Evolutionary conservation across 1,284 basidiomycete genomes (phyloP).

Genomic region (Gomphus bonarii): DNA sequence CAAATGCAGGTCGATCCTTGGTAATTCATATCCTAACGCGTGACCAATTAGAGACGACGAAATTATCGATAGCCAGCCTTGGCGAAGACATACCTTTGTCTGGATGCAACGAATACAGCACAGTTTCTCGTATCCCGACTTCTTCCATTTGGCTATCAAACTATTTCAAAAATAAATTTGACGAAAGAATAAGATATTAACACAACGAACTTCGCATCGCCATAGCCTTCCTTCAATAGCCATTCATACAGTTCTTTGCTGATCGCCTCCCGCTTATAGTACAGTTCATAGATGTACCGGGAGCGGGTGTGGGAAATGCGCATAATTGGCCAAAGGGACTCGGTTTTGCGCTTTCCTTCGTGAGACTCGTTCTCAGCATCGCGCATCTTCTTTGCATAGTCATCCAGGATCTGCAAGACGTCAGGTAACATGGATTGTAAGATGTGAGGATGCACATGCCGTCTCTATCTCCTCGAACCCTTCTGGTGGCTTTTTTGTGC

Average conservation of each 20-base stretch:
- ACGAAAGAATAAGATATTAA: neutral
- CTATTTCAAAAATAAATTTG: slow-evolving; percentile 31
- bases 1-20: slow-evolving; percentile 99
- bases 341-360: slow-evolving; percentile 95
- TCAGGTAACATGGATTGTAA: neutral
- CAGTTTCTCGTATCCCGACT: slow-evolving; percentile 95
- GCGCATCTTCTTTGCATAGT: slow-evolving; percentile 94
- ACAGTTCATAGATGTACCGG: slow-evolving; percentile 96
- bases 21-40: slow-evolving; percentile 90
- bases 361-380: slow-evolving; percentile 96
- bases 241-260: slow-evolving; percentile 94
- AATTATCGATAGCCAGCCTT: neutral
- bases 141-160: slow-evolving; percentile 99
- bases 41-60: neutral
- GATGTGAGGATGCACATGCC: slow-evolving; percentile 28
- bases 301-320: slow-evolving; percentile 92
- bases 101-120: slow-evolving; percentile 98
- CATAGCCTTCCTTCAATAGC: slow-evolving; percentile 96
- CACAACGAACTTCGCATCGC: slow-evolving; percentile 85
- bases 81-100: slow-evolving; percentile 51
- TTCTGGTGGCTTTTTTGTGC: slow-evolving; percentile 94
- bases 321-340: slow-evolving; percentile 99
- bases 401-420: slow-evolving; percentile 66
- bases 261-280: slow-evolving; percentile 97
- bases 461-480: slow-evolving; percentile 94